phyloP scores from a whole-genome alignment of 2,329 filamentous ascomycete species.

The Colletotrichum incanum region DNA sequence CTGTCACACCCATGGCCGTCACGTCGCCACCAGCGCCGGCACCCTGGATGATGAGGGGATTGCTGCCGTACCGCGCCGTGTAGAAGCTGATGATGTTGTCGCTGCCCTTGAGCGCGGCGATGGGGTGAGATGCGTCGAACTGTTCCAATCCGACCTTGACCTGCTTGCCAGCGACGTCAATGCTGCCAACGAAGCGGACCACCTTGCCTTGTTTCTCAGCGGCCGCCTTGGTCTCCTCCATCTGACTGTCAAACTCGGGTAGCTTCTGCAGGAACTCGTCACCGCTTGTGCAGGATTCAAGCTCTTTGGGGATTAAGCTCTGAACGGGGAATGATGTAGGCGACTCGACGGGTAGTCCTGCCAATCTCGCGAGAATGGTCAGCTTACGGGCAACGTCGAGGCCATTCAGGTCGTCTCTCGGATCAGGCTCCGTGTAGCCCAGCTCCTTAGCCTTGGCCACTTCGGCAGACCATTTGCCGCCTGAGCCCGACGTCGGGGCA shows the following conservation, averaged over 20 bases:
- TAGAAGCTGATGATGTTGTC: constrained; percentile 99
- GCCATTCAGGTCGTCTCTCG: constrained; percentile 88
- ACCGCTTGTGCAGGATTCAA: constrained; percentile 83
- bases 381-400: constrained; percentile 95
- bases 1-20: constrained; percentile 98
- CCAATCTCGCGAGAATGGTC: constrained; percentile 91
- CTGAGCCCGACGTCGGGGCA: constrained; percentile 82
- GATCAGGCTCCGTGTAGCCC: constrained; percentile 93
- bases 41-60: constrained; percentile 94
- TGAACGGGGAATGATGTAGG: constrained; percentile 94
- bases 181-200: constrained; percentile 92
- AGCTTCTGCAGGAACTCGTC: constrained; percentile 89
- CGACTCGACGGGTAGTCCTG: constrained; percentile 84
- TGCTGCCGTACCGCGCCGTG: constrained; percentile 92
- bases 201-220: constrained; percentile 92
- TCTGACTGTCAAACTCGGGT: constrained; percentile 87
- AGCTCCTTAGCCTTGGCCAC: constrained; percentile 93
- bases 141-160: constrained; percentile 95
- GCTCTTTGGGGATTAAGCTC: constrained; percentile 89
- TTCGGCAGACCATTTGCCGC: constrained; percentile 90
- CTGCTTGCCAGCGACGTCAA: constrained; percentile 84
- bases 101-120: constrained; percentile 94
- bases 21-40: constrained; percentile 95
- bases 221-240: constrained; percentile 89
- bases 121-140: constrained; percentile 89